A percentile compares a stretch with the other conserved stretches of the same genome.
phyloP scores from a whole-genome alignment of 1,284 basidiomycete genomes.

The Xanthoconium separans region DNA sequence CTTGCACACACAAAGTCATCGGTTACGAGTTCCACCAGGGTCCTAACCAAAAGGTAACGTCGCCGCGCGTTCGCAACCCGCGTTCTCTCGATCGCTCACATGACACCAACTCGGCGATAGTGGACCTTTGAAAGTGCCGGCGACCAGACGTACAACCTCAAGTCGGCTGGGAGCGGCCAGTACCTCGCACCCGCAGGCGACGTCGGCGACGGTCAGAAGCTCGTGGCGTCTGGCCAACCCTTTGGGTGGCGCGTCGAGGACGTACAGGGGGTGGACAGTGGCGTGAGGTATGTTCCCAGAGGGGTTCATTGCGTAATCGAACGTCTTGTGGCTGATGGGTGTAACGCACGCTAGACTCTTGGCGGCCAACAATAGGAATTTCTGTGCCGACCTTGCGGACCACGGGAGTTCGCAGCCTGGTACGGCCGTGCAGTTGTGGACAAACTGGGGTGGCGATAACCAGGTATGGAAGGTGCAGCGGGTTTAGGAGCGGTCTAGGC shows the following conservation, averaged over 20 bases:
- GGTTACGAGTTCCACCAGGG: conserved; percentile 37
- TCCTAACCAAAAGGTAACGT: conserved; percentile 2
- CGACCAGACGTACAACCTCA: conserved; percentile 38
- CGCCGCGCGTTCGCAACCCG: too few relatives aligned
- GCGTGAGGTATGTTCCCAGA: conserved; percentile 19
- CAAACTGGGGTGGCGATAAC: conserved; percentile 30
- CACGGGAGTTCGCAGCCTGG: conserved; percentile 36
- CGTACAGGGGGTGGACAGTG: conserved; percentile 8
- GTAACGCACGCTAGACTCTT: conserved; percentile 22
- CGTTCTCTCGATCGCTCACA: too few relatives aligned
- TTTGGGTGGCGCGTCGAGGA: conserved; percentile 45
- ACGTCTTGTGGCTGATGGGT: too few relatives aligned
- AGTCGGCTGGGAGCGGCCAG: conserved; percentile 35
- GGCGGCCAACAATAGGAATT: conserved; percentile 14
- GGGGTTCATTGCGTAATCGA: too few relatives aligned
- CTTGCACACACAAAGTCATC: conserved; percentile 43
- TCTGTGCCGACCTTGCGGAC: conserved; percentile 31
- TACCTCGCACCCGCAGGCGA: conserved; percentile 41
- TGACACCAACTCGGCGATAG: too few relatives aligned
- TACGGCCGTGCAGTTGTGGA: conserved; percentile 34
- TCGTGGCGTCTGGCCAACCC: conserved; percentile 36
- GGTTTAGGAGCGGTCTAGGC: conserved; percentile 5
- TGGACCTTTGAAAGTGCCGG: conserved; percentile 46
- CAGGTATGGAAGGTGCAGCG: conserved; percentile 34
- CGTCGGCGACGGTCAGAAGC: conserved; percentile 19